A percentile compares a stretch with the other conserved stretches of the same genome.
Conservation (phyloP, 176 grass and related monocot genomes). For the Leersia perrieri region DNA sequence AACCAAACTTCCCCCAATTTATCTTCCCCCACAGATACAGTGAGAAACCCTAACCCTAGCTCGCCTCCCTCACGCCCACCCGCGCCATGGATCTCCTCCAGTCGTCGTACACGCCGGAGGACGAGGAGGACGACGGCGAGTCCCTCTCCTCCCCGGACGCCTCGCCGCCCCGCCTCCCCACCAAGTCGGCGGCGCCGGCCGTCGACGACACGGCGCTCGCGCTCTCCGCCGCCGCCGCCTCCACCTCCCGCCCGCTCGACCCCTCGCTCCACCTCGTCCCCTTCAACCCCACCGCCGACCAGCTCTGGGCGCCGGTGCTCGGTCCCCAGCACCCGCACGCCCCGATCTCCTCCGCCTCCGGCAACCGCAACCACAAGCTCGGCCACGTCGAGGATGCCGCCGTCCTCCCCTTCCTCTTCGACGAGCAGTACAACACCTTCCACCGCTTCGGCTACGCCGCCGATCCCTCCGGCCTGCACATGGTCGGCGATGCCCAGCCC, state of each 20-base stretch:
- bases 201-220: slow-evolving; percentile 89
- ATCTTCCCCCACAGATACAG: too few species aligned
- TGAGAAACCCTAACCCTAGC: slow-evolving; percentile 44
- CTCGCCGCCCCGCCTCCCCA: slow-evolving; percentile 62
- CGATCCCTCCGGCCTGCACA: slow-evolving; percentile 80
- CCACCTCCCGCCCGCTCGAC: slow-evolving; percentile 65
- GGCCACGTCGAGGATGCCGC: slow-evolving; percentile 89
- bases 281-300: slow-evolving; percentile 94
- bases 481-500: slow-evolving; percentile 62
- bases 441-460: slow-evolving; percentile 88
- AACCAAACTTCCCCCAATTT: background rate
- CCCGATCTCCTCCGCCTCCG: slow-evolving; percentile 60
- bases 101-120: slow-evolving; percentile 43
- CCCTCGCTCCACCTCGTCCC: slow-evolving; percentile 70
- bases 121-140: slow-evolving; percentile 21
- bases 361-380: slow-evolving; percentile 96
- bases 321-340: slow-evolving; percentile 79
- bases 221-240: slow-evolving; percentile 53
- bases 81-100: slow-evolving; percentile 83
- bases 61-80: background rate
- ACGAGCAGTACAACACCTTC: slow-evolving; percentile 98
- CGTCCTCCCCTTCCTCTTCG: slow-evolving; percentile 89
- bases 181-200: slow-evolving; percentile 77
- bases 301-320: slow-evolving; percentile 86
- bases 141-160: slow-evolving; percentile 61